Percentiles rank a stretch among this genome's conserved stretches.
phyloP scores from a whole-genome alignment of 148 eudicot species.

The Chenopodium berlandieri region DNA sequence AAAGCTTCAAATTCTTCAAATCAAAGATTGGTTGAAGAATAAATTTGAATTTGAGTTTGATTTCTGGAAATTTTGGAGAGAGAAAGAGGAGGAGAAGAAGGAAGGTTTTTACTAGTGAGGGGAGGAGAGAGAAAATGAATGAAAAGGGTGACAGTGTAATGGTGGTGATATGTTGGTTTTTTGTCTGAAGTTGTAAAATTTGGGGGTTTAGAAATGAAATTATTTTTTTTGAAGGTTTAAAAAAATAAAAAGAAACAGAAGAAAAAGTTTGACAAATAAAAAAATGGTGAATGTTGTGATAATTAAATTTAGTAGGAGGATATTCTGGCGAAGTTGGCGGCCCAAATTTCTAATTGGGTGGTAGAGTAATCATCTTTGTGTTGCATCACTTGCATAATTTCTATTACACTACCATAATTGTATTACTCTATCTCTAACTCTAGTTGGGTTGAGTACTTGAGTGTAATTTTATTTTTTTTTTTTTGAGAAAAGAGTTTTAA shows the following conservation, averaged over 20 bases:
- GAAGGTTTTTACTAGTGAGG: no score
- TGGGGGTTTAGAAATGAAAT: background rate
- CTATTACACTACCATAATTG: background rate
- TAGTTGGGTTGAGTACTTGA: no score
- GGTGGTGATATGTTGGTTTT: conserved; percentile 5
- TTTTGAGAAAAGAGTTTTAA: no score
- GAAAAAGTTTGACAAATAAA: background rate
- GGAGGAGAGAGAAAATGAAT: no score
- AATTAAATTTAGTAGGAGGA: background rate
- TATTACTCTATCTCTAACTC: no score
- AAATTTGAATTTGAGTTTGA: background rate
- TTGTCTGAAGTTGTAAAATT: conserved; percentile 12
- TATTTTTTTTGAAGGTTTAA: background rate
- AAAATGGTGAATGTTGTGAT: background rate
- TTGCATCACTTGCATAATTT: background rate
- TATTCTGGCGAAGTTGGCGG: conserved; percentile 15
- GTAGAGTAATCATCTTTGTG: background rate
- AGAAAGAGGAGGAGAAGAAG: background rate
- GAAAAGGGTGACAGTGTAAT: background rate
- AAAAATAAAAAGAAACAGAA: background rate
- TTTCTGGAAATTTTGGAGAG: background rate
- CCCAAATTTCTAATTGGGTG: background rate
- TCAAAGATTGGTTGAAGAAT: background rate
- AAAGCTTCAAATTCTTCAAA: background rate
- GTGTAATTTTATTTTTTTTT: no score